Base-by-base conservation (phyloP, 805 yeast species). In the Candida methanosorbosa region DNA sequence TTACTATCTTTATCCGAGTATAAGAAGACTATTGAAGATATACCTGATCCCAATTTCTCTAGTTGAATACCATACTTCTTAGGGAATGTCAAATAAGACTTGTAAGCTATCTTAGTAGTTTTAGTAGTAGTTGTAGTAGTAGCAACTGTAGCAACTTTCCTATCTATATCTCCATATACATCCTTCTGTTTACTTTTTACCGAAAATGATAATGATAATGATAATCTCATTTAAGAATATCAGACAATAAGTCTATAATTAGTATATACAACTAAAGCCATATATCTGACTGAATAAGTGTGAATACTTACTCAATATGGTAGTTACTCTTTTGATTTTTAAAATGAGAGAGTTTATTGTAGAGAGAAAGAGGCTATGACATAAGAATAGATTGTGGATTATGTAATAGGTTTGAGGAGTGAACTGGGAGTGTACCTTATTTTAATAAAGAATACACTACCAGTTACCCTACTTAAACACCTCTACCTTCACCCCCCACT, bases 11-110 rank as follows among this genome's bases (percentile, higher is more conserved):
- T 28, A 12, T 24, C 26, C n/a, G n/a, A n/a, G 29, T 49, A 40
- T 14, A 42, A 27, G 4, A 14, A 13, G 11, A 49, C 51, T 5
- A 34, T 27, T 8, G 42, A 43, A 4, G 45, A 37, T 9, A 41
- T 37, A 3, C 54, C 54, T 15, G 25, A 15, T 3, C 54, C 54
- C 16, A 44, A 19, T 3, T 23, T 24, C 5, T 17, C 9, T 5
- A 24, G 17, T 3, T 15, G 32, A n/a, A 28, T 36, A 23, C 54
- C 54, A 32, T 46, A 48, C 17, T 36, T 43, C 17, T 27, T 29
- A 11, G n/a, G n/a, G n/a, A n/a, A n/a, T n/a, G n/a, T n/a, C n/a
- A n/a, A n/a, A n/a, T n/a, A n/a, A 8, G 26, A 17, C 13, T 30
- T 25, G 23, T 8, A 21, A 21, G 23, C 23, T 21, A 11, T 21